Percentiles rank a stretch among this genome's conserved stretches.
phyloP scores from a whole-genome alignment of 352 stramenopile genomes.

The Pythium folliculosum region DNA sequence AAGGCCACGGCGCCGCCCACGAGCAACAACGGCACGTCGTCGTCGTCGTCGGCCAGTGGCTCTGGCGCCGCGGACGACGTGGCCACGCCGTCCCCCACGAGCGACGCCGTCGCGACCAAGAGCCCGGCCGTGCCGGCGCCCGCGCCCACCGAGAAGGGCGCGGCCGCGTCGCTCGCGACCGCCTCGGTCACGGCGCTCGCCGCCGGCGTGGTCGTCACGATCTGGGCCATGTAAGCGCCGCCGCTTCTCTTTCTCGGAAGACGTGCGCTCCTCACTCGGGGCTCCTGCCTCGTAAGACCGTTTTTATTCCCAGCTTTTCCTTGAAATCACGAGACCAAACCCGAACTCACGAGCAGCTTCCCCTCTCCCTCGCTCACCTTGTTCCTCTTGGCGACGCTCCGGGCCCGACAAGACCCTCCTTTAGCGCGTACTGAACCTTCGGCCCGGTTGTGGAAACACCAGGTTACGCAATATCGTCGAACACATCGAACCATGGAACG shows the following conservation, averaged over 20 bases:
- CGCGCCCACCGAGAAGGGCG: background rate
- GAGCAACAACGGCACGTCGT: background rate
- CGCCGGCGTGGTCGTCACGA: slow-evolving; percentile 1
- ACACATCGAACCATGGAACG: too few relatives aligned
- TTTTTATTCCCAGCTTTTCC: too few relatives aligned
- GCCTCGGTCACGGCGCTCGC: slow-evolving; percentile 2
- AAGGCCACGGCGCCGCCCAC: background rate
- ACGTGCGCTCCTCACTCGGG: background rate
- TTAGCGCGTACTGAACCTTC: too few relatives aligned
- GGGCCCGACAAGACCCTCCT: too few relatives aligned
- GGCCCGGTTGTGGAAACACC: too few relatives aligned
- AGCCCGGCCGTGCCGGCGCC: background rate
- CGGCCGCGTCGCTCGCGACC: background rate
- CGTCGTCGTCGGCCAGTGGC: background rate
- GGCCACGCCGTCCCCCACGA: slow-evolving; percentile 4
- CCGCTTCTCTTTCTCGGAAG: background rate
- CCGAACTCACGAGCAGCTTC: too few relatives aligned
- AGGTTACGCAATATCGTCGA: too few relatives aligned
- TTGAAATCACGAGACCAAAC: too few relatives aligned
- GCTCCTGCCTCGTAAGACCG: too few relatives aligned
- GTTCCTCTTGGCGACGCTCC: too few relatives aligned
- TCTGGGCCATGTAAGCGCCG: background rate
- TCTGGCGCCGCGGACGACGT: background rate
- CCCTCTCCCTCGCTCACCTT: too few relatives aligned
- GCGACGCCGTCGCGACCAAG: slow-evolving; percentile 1